Evolutionary conservation across 2,329 filamentous ascomycete genomes (phyloP).

Genomic region (Colletotrichum incanum): DNA sequence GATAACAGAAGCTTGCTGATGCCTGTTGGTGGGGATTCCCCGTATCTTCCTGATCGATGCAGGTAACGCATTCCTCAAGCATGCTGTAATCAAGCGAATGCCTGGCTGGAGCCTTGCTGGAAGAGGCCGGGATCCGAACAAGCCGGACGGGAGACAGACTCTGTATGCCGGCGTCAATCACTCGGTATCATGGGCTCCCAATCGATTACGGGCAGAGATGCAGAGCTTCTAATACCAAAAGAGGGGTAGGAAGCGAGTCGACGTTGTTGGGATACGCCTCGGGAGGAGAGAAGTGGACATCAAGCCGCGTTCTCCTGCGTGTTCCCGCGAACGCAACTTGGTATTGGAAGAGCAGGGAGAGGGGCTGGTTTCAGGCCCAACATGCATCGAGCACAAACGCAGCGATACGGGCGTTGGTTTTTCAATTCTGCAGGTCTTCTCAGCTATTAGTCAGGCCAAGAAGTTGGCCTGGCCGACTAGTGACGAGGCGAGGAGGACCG

Average conservation of each 20-base stretch:
- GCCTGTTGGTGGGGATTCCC: conserved; percentile 20
- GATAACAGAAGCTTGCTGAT: conserved; percentile 23
- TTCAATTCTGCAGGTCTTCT: background rate
- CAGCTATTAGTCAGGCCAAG: background rate
- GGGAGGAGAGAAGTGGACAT: conserved; percentile 3
- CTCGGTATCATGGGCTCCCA: conserved; percentile 1
- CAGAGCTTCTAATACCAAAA: conserved; percentile 34
- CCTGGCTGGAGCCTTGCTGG: background rate
- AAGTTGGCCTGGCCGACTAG: background rate
- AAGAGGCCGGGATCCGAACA: background rate
- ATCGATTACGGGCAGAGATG: conserved; percentile 22
- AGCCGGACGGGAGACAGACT: background rate
- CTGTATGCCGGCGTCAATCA: conserved; percentile 6
- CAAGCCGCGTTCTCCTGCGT: conserved; percentile 20
- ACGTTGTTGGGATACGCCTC: conserved; percentile 11
- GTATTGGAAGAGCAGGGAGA: conserved; percentile 19
- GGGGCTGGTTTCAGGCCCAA: conserved; percentile 7
- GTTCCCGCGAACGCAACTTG: conserved; percentile 25
- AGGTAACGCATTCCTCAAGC: conserved; percentile 23
- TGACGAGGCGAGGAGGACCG: background rate
- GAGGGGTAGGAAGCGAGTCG: conserved; percentile 29
- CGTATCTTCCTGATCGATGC: conserved; percentile 15
- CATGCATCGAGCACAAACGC: background rate
- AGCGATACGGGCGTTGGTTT: background rate
- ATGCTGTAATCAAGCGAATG: conserved; percentile 16